Conservation (phyloP, 495 filamentous ascomycete genomes). For the Penicillium ochrochloron region DNA sequence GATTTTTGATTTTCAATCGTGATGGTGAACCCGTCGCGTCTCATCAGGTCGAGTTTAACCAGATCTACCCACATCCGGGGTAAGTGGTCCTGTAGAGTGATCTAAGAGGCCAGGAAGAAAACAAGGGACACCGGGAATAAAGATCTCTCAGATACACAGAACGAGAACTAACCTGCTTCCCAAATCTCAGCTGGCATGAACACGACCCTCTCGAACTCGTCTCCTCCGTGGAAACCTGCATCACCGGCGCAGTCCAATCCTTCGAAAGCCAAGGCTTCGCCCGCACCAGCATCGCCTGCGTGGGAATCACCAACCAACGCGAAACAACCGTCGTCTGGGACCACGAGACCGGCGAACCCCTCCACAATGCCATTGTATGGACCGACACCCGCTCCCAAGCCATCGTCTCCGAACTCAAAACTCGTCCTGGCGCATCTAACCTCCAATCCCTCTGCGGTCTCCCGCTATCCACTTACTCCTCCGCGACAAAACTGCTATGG, state of each 20-base stretch:
- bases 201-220: conserved; percentile 84
- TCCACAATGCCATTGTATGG: conserved; percentile 94
- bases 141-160: not conserved
- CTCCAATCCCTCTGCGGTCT: conserved; percentile 81
- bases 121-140: not conserved
- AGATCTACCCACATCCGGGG: conserved; percentile 90
- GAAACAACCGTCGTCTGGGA: conserved; percentile 97
- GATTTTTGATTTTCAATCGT: conserved; percentile 88
- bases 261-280: conserved; percentile 72
- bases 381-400: conserved; percentile 84
- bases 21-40: conserved; percentile 78
- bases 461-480: conserved; percentile 92
- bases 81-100: conserved; percentile 47
- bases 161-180: not conserved
- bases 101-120: not conserved
- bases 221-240: conserved; percentile 78
- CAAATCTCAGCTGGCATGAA: conserved; percentile 80
- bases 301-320: conserved; percentile 95
- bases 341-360: conserved; percentile 77
- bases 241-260: conserved; percentile 72
- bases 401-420: conserved; percentile 78
- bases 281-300: conserved; percentile 70
- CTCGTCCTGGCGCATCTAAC: conserved; percentile 61
- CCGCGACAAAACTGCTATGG: conserved; percentile 89
- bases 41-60: conserved; percentile 90